Percentiles rank a stretch among this genome's conserved stretches.
Conservation (phyloP, 1,284 basidiomycete species). For the Phylloporus sp. region DNA sequence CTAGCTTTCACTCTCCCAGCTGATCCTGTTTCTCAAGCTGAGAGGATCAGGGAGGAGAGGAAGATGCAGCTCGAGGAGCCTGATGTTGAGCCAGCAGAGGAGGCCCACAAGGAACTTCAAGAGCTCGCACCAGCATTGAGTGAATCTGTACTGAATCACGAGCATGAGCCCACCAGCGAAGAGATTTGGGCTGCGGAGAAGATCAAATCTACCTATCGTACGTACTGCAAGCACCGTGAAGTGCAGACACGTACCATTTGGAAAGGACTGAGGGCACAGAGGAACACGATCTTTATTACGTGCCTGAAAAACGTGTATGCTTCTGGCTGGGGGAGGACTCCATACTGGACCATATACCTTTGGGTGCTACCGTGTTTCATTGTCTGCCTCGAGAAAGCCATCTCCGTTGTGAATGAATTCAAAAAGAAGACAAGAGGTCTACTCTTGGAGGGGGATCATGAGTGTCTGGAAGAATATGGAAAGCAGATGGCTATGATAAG, state of each 20-base stretch:
- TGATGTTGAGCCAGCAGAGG: conserved; percentile 20
- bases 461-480: conserved; percentile 41
- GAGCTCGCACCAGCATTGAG: conserved; percentile 3
- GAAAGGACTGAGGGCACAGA: conserved; percentile 30
- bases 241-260: conserved; percentile 31
- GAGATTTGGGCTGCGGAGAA: conserved; percentile 24
- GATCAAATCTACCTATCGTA: conserved; percentile 25
- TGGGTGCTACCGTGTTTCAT: conserved; percentile 55
- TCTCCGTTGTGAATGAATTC: conserved; percentile 29
- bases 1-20: conserved; percentile 18
- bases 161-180: conserved; percentile 24
- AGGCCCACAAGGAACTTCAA: conserved; percentile 24
- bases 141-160: conserved; percentile 14
- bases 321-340: conserved; percentile 39
- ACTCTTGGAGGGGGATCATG: conserved; percentile 33
- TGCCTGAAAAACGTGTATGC: conserved; percentile 39
- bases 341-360: conserved; percentile 50
- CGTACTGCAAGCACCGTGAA: conserved; percentile 29
- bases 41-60: neutral
- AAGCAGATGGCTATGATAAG: conserved; percentile 35
- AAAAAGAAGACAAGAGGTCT: conserved; percentile 43
- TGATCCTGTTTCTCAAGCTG: conserved; percentile 2
- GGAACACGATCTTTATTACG: conserved; percentile 34
- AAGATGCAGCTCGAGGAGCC: conserved; percentile 5
- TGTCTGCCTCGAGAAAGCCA: conserved; percentile 46